Conservation (phyloP, 2,329 filamentous ascomycete genomes). For the Lachnum nothofagi region DNA sequence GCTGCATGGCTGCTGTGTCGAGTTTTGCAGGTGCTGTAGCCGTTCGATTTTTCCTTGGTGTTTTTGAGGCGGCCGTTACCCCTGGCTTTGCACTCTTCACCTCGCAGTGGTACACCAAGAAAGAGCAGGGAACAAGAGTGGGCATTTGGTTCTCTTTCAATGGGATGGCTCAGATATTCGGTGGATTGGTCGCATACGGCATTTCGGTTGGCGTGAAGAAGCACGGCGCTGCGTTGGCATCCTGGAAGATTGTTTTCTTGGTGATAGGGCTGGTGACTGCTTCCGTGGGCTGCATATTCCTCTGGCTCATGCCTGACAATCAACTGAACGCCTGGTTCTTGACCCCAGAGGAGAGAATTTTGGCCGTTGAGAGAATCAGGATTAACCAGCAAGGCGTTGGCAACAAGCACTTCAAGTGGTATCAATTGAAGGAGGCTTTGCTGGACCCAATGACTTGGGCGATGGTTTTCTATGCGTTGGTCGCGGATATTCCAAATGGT, state of each 20-base stretch:
- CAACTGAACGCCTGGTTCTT: slow-evolving; percentile 42
- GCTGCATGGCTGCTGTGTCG: slow-evolving; percentile 57
- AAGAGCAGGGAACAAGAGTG: slow-evolving; percentile 58
- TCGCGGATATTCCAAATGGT: slow-evolving; percentile 31
- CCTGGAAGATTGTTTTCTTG: slow-evolving; percentile 57
- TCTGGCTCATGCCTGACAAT: slow-evolving; percentile 40
- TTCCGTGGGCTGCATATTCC: slow-evolving; percentile 38
- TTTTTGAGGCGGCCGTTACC: slow-evolving; percentile 64
- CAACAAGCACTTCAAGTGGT: slow-evolving; percentile 48
- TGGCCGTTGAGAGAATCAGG: slow-evolving; percentile 43
- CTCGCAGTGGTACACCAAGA: slow-evolving; percentile 67
- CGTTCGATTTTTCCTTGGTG: slow-evolving; percentile 62
- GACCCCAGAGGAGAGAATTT: slow-evolving; percentile 39
- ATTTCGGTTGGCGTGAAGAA: slow-evolving; percentile 50
- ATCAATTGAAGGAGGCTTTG: slow-evolving; percentile 47
- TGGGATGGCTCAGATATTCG: slow-evolving; percentile 58
- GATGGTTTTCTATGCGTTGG: slow-evolving; percentile 42
- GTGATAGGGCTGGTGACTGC: slow-evolving; percentile 44
- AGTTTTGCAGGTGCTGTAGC: slow-evolving; percentile 58
- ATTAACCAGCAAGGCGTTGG: slow-evolving; percentile 55
- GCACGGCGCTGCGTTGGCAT: slow-evolving; percentile 45
- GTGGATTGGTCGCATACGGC: slow-evolving; percentile 58
- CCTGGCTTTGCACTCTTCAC: slow-evolving; percentile 66
- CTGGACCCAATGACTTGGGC: slow-evolving; percentile 32
- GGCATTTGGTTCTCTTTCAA: slow-evolving; percentile 68